A percentile compares a stretch with the other conserved stretches of the same genome.
Conservation (phyloP, 352 stramenopile species). For the Phytophthora uliginosa region DNA sequence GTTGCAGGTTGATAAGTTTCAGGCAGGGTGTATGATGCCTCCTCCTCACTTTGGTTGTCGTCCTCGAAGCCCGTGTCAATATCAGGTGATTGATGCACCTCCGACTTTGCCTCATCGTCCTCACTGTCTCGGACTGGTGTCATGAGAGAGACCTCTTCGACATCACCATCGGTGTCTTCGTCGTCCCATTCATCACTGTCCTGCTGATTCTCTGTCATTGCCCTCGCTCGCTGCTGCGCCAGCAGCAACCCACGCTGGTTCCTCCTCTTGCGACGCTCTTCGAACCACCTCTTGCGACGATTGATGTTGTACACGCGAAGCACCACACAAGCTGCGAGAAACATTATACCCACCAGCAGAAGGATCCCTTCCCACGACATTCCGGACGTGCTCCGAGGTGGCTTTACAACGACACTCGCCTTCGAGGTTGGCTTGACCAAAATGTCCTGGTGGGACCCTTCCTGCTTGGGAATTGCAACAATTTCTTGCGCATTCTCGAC, state of each 20-base stretch:
- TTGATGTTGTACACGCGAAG: conserved; percentile 58
- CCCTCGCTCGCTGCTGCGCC: conserved; percentile 34
- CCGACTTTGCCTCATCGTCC: conserved; percentile 32
- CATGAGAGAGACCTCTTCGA: conserved; percentile 64
- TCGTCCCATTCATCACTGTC: conserved; percentile 40
- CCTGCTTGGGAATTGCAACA: background rate
- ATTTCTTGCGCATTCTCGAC: conserved; percentile 11
- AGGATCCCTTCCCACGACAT: conserved; percentile 56
- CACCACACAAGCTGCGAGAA: conserved; percentile 59
- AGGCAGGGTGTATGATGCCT: conserved; percentile 17
- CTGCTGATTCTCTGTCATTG: conserved; percentile 25
- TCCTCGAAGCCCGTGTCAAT: conserved; percentile 18
- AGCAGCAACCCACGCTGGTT: conserved; percentile 34
- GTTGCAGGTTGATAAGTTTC: conserved; percentile 26
- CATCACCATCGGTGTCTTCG: conserved; percentile 23
- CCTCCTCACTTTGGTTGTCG: conserved; percentile 16
- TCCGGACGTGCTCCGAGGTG: conserved; percentile 14
- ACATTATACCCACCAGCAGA: conserved; percentile 46
- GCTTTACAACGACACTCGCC: background rate
- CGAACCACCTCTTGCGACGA: conserved; percentile 63
- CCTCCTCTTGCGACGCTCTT: conserved; percentile 44
- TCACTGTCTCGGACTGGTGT: conserved; percentile 31
- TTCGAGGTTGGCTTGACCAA: conserved; percentile 1
- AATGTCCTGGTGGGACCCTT: background rate
- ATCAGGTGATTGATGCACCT: conserved; percentile 7